phyloP scores from a whole-genome alignment of 768 basidiomycete species.

The Suillus alpinus region DNA sequence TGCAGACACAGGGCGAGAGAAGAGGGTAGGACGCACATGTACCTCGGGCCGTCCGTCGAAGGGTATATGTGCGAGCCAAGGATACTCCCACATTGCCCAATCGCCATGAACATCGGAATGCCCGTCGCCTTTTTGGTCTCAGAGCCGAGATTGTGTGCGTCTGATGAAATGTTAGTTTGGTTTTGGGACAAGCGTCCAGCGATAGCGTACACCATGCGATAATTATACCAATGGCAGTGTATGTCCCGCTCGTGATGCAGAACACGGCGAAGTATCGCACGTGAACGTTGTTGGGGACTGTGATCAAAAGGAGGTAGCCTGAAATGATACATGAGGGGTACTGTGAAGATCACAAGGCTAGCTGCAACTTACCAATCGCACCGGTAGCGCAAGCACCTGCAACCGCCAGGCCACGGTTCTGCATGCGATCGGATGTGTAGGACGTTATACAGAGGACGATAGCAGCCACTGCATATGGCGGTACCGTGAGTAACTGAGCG shows the following conservation, averaged over 20 bases:
- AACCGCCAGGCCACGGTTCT: slow-evolving; percentile 49
- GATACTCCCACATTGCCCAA: slow-evolving; percentile 75
- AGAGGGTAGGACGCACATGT: slow-evolving; percentile 46
- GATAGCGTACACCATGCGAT: slow-evolving; percentile 70
- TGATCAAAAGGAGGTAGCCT: slow-evolving; percentile 64
- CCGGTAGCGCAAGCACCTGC: slow-evolving; percentile 27
- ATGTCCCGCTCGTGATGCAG: slow-evolving; percentile 74
- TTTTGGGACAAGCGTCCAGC: too few relatives aligned
- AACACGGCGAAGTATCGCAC: slow-evolving; percentile 79
- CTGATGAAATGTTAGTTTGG: slow-evolving; percentile 25
- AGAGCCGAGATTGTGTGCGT: slow-evolving; percentile 72
- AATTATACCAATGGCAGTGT: slow-evolving; percentile 69
- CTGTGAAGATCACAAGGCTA: slow-evolving; percentile 42
- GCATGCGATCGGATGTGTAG: slow-evolving; percentile 63
- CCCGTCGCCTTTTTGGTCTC: slow-evolving; percentile 77
- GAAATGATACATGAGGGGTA: slow-evolving; percentile 35
- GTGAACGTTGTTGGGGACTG: slow-evolving; percentile 50
- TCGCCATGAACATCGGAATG: slow-evolving; percentile 76
- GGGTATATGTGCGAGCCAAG: slow-evolving; percentile 78
- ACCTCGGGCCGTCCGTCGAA: slow-evolving; percentile 57
- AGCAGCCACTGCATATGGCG: slow-evolving; percentile 74
- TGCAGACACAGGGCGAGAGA: background rate
- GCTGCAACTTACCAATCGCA: slow-evolving; percentile 19
- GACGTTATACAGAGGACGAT: slow-evolving; percentile 58
- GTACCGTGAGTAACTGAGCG: slow-evolving; percentile 75